These are phyloP conservation scores for Anaeromyces robustus DNA, from an alignment of 192 early-diverging fungal species.

Conservation along the genomic window DNA sequence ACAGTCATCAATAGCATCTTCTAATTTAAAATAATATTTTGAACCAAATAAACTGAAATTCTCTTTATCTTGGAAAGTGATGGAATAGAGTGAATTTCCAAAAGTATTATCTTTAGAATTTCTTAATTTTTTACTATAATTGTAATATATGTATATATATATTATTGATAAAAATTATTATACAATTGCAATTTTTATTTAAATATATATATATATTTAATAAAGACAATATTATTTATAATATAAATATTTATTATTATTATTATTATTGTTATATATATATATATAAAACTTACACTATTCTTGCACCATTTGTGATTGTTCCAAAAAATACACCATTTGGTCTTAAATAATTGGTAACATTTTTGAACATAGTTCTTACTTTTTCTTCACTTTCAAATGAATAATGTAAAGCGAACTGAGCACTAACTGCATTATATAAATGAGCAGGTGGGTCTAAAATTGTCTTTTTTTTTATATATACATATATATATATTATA, in stretches of 20 bases:
- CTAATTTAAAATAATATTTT: slow-evolving; percentile 79
- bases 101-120: slow-evolving; percentile 30
- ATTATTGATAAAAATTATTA: no score
- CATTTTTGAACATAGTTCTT: slow-evolving; percentile 64
- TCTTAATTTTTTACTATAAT: slow-evolving; percentile 32
- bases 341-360: slow-evolving; percentile 41
- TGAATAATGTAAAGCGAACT: slow-evolving; percentile 94
- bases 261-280: not conserved
- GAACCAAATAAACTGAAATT: slow-evolving; percentile 53
- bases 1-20: slow-evolving; percentile 91
- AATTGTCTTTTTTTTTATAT: slow-evolving; percentile 23
- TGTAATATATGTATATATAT: not conserved
- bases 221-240: not conserved
- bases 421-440: slow-evolving; percentile 82
- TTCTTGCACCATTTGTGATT: slow-evolving; percentile 79
- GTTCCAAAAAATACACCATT: slow-evolving; percentile 85
- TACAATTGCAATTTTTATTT: no score
- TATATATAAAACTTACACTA: slow-evolving; percentile 41
- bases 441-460: slow-evolving; percentile 22
- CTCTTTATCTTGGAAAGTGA: slow-evolving; percentile 61
- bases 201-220: no score
- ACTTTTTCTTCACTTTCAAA: slow-evolving; percentile 75
- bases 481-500: not conserved
- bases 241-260: no score
- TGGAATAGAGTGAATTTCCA: slow-evolving; percentile 79